Conservation (phyloP, 2,329 filamentous ascomycete genomes). For the Escovopsis sp. region DNA sequence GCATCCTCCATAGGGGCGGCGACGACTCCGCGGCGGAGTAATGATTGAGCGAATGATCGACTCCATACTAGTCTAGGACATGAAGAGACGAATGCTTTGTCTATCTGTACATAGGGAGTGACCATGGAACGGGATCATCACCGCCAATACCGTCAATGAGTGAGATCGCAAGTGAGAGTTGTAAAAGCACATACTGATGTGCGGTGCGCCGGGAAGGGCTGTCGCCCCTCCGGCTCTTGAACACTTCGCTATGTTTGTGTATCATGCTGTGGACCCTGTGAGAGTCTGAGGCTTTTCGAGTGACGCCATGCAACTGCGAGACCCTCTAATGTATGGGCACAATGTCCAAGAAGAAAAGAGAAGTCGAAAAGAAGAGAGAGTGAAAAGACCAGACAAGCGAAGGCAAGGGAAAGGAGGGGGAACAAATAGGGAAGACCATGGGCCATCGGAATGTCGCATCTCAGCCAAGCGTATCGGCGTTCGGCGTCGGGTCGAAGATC, state of each 20-base stretch:
- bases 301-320: slow-evolving; percentile 16
- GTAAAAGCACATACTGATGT: too few species aligned
- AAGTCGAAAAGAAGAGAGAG: too few species aligned
- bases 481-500: slow-evolving; percentile 62
- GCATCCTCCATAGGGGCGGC: slow-evolving; percentile 54
- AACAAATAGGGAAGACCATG: background rate
- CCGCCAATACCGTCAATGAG: slow-evolving; percentile 11
- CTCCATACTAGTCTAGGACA: slow-evolving; percentile 7
- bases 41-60: slow-evolving; percentile 14
- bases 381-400: too few species aligned
- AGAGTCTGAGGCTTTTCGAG: background rate
- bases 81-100: slow-evolving; percentile 9
- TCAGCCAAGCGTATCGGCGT: slow-evolving; percentile 64
- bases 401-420: too few species aligned
- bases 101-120: slow-evolving; percentile 9
- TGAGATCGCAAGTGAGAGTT: slow-evolving; percentile 12
- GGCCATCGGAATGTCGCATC: too few species aligned
- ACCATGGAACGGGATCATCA: slow-evolving; percentile 12
- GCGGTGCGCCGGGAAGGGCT: too few species aligned
- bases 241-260: too few species aligned
- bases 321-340: too few species aligned
- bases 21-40: slow-evolving; percentile 25
- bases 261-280: too few species aligned
- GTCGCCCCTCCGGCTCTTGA: too few species aligned
- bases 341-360: too few species aligned